Evolutionary conservation across 2,329 filamentous ascomycete genomes (phyloP), one percentile per base, ranked within the genome.

Genomic region (Beauveria sp.): DNA sequence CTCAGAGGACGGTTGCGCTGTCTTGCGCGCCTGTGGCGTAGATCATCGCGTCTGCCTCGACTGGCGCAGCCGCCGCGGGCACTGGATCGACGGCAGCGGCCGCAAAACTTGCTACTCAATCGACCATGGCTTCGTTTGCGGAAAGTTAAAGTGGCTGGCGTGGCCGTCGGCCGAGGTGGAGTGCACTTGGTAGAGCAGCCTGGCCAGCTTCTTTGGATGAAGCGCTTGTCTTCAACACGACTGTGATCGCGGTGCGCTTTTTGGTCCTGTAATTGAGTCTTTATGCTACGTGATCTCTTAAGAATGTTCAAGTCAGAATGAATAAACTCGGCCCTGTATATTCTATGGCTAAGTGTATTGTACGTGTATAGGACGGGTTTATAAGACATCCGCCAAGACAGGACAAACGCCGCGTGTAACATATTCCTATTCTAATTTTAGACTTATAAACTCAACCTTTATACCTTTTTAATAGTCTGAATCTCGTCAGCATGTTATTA

Each of bases 401-500:
- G 16, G 2, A 53, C n/a, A 31, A 55, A 38, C 31, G 52, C 38
- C 22, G 20, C 14, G 22, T n/a, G 38, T 45, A 14, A 45, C 28
- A 28, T 20, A 14, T 34, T 22, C 22, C 52, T 12, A 14, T 26
- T 10, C 20, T 31, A 28, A 55, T 24, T 43, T 18, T 40, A 43
- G 20, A 45, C 16, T 31, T 31, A 24, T 24, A 45, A 28, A 14
- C 18, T 9, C 3, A 3, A 5, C 14, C 16, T n/a, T 12, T 8
- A 16, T 6, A 1, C 24, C 8, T 1, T 40, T 3, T 20, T 28
- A 3, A 76, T 51, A 75, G 58, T 5, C 71, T 69, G 7, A 73
- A 67, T 31, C 64, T 65, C 1, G 69, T 68, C 64, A 74, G 73
- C 52, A 96, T 78, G 54, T 85, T 82, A 76, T 96, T 89, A 74